Base-by-base conservation (phyloP, 352 stramenopile species). In the Pythium monospermum region DNA sequence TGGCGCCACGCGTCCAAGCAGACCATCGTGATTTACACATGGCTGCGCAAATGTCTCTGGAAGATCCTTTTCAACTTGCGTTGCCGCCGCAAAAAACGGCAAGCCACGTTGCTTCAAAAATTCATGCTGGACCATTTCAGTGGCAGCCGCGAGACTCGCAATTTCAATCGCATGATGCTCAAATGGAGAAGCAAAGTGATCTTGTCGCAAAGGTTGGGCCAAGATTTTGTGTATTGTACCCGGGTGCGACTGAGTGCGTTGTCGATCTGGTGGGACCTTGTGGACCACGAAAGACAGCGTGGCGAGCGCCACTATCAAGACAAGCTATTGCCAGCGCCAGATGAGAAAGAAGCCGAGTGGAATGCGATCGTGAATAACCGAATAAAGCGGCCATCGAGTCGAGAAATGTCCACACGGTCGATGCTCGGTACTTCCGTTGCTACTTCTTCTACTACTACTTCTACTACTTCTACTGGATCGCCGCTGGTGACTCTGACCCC, bases 181-280 rank as follows among this genome's bases (percentile, higher is more conserved):
- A 71, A 71, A 39, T 91, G 81, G 81, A 73, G 81, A 19, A 42
- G 45, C 51, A 88, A 88, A 47, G 76, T 92, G 38, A 87, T 92
- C 37, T 58, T 59, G 26, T 83, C 74, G 26, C 76, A 92, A 57
- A 74, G 71, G 3, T 44, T 75, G 25, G 64, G 76, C 36, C 64
- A 61, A 59, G 42, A 49, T 12, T 91, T 89, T 37, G 55, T 88
- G 8, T 8, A 56, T 18, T 89, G 77, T 46, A 73, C 66, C 8
- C 75, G 76, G 6, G 75, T 75, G 33, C 68, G 77, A n/a, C 37
- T 89, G 19, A 57, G 74, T 8, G 67, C 65, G 2, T 57, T 90
- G n/a, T 74, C 67, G 3, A 59, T 83, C 10, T 75, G 69, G 59
- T 93, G 73, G 75, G 77, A 93, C 35, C 42, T 48, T 21, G 45